These are phyloP conservation scores for Coniochaeta sp. DNA, from an alignment of 2,329 filamentous ascomycete genomes.

Conservation along the genomic window DNA sequence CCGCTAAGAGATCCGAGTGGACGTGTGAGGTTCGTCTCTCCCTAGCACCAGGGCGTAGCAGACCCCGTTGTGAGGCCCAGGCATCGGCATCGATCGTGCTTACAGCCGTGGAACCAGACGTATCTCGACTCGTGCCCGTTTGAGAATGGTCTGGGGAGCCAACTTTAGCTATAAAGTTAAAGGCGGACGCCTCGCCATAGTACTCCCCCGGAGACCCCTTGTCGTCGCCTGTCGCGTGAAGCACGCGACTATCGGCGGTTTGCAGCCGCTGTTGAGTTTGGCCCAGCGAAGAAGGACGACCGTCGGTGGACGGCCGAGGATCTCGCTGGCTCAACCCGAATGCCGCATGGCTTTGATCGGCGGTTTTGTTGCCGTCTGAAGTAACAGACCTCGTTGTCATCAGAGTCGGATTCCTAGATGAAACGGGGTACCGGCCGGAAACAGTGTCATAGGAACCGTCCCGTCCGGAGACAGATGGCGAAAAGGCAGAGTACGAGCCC, in stretches of 20 bases:
- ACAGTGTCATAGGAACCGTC: not conserved
- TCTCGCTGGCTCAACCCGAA: not conserved
- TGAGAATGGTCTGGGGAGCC: not conserved
- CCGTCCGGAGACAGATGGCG: not conserved
- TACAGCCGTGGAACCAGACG: not conserved
- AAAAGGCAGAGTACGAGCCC: not conserved
- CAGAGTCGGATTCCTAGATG: not conserved
- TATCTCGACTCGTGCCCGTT: not conserved
- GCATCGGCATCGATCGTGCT: not conserved
- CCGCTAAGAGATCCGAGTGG: not conserved
- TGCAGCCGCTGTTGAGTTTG: not conserved
- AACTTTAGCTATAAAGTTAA: conserved; percentile 2
- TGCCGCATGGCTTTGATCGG: not conserved
- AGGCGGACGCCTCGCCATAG: conserved; percentile 1
- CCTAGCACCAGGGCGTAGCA: not conserved
- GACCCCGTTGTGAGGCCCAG: not conserved
- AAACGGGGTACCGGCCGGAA: not conserved
- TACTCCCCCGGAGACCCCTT: conserved; percentile 1
- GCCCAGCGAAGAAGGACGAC: not conserved
- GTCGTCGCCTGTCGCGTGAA: not conserved
- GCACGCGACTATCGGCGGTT: not conserved
- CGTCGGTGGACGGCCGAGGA: not conserved
- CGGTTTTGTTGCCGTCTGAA: not conserved
- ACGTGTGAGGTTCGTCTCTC: not conserved
- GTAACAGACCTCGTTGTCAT: not conserved